Base-by-base conservation (phyloP, 2,329 filamentous ascomycete species). In the Acephala macrosclerotiorum region DNA sequence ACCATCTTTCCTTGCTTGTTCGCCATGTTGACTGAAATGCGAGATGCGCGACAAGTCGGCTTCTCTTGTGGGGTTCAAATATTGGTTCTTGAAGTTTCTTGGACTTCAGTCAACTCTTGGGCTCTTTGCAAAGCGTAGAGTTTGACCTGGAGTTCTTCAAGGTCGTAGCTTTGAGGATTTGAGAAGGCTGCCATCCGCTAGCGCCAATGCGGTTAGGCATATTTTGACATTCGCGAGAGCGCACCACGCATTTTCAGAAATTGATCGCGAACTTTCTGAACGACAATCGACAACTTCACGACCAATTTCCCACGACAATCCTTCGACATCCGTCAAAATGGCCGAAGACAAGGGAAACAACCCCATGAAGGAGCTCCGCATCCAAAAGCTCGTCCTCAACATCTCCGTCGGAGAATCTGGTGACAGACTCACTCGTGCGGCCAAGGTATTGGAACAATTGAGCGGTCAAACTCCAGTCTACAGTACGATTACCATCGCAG, bases 1-100 rank as follows among this genome's bases (percentile, higher is more conserved):
- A 98, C 96, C 96, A 99, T 98, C 87, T 99, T 98, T 83, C 96
- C 96, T 83, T 97, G 94, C 82, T 97, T 97, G 87, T 97, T 95
- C 79, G 90, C 88, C 89, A 90, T 90, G 73, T 80, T 89, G 78
- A 70, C 74, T 71, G 12, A 4, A 42, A 6, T 42, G 38, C 38
- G 74, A 77, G 72, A 76, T 79, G 81, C 80, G 69, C 74, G 71
- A 70, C 63, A 49, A 56, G 40, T 65, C 73, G 72, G 71, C 81
- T 77, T 77, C 74, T 79, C 75, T 70, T 47, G 45, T 4, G 51
- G 40, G 64, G 74, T 77, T 74, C 73, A 76, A 77, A 77, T 68
- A 77, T 70, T 77, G 64, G 64, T 57, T 68, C 61, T 71, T 74
- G 75, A 77, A 77, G 75, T 72, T 33, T 64, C 65, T 64, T 25